These are phyloP conservation scores for Verticillium longisporum DNA, from an alignment of 2,329 filamentous ascomycete species.

Conservation along the genomic window DNA sequence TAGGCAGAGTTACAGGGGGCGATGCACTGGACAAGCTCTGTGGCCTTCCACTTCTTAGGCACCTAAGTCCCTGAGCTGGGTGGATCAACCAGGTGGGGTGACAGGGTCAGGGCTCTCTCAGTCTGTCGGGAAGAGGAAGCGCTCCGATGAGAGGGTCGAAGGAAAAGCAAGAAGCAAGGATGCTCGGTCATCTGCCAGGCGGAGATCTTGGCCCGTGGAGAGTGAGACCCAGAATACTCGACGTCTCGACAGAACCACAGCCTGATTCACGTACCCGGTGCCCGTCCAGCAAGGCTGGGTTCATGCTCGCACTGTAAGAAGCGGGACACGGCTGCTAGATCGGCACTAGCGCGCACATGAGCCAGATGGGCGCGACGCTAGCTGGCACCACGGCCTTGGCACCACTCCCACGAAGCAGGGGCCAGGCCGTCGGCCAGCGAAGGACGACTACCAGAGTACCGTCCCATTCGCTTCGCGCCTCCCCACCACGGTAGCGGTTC, in stretches of 20 bases:
- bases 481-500: not conserved
- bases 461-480: not conserved
- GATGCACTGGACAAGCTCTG: not conserved
- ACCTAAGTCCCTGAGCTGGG: not conserved
- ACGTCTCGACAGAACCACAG: not conserved
- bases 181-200: not conserved
- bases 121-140: not conserved
- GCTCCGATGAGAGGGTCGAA: not conserved
- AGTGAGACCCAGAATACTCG: not conserved
- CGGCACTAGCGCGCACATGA: not conserved
- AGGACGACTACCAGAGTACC: not conserved
- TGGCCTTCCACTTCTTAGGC: too few species aligned
- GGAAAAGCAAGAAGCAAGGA: not conserved
- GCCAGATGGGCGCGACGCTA: not conserved
- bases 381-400: not conserved
- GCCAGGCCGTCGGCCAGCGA: not conserved
- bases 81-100: not conserved
- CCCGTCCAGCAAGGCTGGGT: fast-evolving
- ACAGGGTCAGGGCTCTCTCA: not conserved
- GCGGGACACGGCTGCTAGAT: not conserved
- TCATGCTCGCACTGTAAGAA: not conserved
- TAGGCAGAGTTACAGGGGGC: not conserved
- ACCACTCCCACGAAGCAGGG: not conserved
- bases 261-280: not conserved
- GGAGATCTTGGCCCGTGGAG: not conserved